Conservation (phyloP, 768 basidiomycete species). For the Austroboletus eburneus region DNA sequence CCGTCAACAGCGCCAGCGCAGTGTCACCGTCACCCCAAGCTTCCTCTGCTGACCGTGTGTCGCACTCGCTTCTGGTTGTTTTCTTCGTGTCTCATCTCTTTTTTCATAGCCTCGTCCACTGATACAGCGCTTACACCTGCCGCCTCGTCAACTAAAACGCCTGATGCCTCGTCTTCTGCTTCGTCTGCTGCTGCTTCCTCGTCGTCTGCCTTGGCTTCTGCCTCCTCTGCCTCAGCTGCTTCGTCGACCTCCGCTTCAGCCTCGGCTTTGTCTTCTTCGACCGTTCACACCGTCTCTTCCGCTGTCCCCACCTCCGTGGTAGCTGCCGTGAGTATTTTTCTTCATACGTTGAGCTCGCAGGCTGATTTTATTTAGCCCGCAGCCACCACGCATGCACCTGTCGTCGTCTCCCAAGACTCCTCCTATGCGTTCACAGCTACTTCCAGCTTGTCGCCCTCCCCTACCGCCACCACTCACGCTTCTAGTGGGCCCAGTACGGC, state of each 20-base stretch:
- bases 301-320: background rate
- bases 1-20: background rate
- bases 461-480: constrained; percentile 32
- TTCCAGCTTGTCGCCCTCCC: constrained; percentile 7
- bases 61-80: background rate
- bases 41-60: background rate
- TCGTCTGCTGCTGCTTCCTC: constrained; percentile 3
- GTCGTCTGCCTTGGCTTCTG: background rate
- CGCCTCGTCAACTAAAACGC: constrained; percentile 10
- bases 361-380: background rate
- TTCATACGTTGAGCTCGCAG: background rate
- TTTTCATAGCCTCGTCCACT: constrained; percentile 3
- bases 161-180: constrained; percentile 13
- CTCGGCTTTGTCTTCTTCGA: constrained; percentile 4
- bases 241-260: constrained; percentile 9
- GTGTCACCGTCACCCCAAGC: background rate
- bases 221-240: constrained; percentile 1
- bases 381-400: background rate
- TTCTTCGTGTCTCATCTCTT: constrained; percentile 1
- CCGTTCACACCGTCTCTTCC: constrained; percentile 1
- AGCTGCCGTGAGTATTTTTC: constrained; percentile 19
- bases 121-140: background rate
- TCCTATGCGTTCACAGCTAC: background rate
- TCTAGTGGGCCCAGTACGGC: constrained; percentile 32
- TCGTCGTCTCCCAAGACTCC: background rate